phyloP scores from a whole-genome alignment of 2,329 filamentous ascomycete species.

The Colletotrichum truncatum region DNA sequence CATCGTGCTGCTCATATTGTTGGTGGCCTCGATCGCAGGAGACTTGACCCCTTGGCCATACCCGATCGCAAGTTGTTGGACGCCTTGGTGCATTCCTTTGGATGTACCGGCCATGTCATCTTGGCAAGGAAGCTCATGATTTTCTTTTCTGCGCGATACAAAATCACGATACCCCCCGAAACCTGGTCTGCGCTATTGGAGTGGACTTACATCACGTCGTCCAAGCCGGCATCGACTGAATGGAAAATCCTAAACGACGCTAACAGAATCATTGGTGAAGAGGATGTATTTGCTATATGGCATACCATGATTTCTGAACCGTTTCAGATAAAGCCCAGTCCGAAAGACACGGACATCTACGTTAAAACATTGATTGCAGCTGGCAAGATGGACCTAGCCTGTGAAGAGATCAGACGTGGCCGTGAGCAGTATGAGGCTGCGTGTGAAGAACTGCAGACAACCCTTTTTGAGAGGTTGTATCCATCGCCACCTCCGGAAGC shows the following conservation, averaged over 20 bases:
- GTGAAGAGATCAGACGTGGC: conserved; percentile 8
- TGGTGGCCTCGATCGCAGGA: conserved; percentile 47
- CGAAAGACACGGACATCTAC: conserved; percentile 62
- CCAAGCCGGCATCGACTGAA: conserved; percentile 45
- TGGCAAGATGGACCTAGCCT: conserved; percentile 7
- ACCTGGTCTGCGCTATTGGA: conserved; percentile 75
- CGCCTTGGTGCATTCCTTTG: conserved; percentile 74
- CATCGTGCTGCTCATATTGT: conserved; percentile 35
- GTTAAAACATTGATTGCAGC: conserved; percentile 48
- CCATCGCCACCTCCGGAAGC: conserved; percentile 18
- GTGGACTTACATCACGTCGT: conserved; percentile 70
- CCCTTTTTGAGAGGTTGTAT: conserved; percentile 22
- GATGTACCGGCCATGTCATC: conserved; percentile 70
- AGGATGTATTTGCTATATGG: conserved; percentile 64
- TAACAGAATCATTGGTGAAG: conserved; percentile 44
- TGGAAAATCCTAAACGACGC: conserved; percentile 44
- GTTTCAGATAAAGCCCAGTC: conserved; percentile 63
- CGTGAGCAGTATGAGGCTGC: conserved; percentile 2
- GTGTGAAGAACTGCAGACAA: conserved; percentile 12
- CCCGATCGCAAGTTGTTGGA: conserved; percentile 69
- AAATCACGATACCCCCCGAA: conserved; percentile 61
- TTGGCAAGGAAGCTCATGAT: conserved; percentile 68
- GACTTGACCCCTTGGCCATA: conserved; percentile 59
- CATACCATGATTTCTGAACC: conserved; percentile 66
- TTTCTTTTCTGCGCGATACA: conserved; percentile 68